Base-by-base conservation (phyloP, 1,284 basidiomycete genomes). In the Sparassis latifolia region DNA sequence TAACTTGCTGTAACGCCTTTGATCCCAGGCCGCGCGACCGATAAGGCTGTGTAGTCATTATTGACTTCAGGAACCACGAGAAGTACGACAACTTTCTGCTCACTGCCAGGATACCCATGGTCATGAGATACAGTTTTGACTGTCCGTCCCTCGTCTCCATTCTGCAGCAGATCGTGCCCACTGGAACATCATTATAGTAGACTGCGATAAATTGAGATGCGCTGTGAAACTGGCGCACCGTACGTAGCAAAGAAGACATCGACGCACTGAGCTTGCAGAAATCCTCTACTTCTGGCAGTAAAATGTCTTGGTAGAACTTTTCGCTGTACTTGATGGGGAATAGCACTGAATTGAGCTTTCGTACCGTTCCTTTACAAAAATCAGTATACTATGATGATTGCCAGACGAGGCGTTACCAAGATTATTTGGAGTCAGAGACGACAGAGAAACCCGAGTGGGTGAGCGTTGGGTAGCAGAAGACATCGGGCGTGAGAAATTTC, bases 151-250 rank as follows among this genome's bases (percentile, higher is more conserved):
- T 77, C 48, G 71, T 76, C 66, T 92, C 88, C 53, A 90, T 65
- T 48, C 86, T 79, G 70, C 88, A 89, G 66, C 86, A 90, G 58
- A 90, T 79, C 3, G 83, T 89, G 54, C 89, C 88, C 55, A 91
- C 82, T 47, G 89, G 89, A 52, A 91, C 75, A 69, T 91, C 89
- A 69, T 90, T 91, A 68, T 84, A 89, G 67, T 91, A 92, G 43
- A 89, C 88, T 91, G 59, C 20, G 41, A 20, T 20, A 20, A 20
- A 20, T 20, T 20, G 20, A 20, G 43, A 33, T 40, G 35, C 7
- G 12, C 6, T 12, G 35, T 37, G 12, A 37, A 37, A 12, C 35
- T 6, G 35, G 7, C 35, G 35, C 35, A 6, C 7, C 6, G 35
- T 37, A 6, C 12, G 7, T 7, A 37, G 35, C 35, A 30, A 35